Conservation (phyloP, 2,329 filamentous ascomycete species). For the Trichoderma atrobrunneum region DNA sequence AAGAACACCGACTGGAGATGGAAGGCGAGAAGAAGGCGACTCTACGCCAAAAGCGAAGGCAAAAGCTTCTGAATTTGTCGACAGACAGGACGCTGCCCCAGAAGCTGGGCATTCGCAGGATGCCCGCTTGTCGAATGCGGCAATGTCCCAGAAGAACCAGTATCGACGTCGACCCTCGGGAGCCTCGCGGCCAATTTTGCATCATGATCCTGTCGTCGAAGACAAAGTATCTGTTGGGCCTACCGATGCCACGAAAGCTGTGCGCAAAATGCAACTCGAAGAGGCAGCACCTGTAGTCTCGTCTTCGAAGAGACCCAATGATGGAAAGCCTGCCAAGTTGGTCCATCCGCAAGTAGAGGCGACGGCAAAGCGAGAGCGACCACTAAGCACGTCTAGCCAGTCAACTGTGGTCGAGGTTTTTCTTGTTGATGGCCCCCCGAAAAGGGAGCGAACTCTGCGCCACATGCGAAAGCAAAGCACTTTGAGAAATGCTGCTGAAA, state of each 20-base stretch:
- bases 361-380: neutral
- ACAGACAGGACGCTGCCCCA: conserved; percentile 51
- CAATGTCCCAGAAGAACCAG: conserved; percentile 47
- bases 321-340: conserved; percentile 21
- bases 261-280: conserved; percentile 47
- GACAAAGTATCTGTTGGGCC: conserved; percentile 45
- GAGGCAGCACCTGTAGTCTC: conserved; percentile 39
- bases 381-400: conserved; percentile 42
- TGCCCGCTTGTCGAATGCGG: neutral
- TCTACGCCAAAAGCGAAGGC: conserved; percentile 43
- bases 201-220: conserved; percentile 40
- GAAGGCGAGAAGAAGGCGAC: conserved; percentile 40
- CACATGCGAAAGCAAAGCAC: conserved; percentile 57
- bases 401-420: conserved; percentile 58
- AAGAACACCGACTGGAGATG: conserved; percentile 42
- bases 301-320: conserved; percentile 30
- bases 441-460: conserved; percentile 54
- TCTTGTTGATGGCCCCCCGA: conserved; percentile 48
- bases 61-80: conserved; percentile 57
- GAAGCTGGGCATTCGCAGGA: conserved; percentile 34
- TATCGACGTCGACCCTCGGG: conserved; percentile 40
- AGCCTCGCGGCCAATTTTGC: conserved; percentile 7
- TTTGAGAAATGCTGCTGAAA: conserved; percentile 44
- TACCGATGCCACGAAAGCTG: conserved; percentile 51
- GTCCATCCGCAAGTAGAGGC: neutral